Base-by-base conservation (phyloP, 2,329 filamentous ascomycete genomes). In the Dactylonectria macrodidyma region DNA sequence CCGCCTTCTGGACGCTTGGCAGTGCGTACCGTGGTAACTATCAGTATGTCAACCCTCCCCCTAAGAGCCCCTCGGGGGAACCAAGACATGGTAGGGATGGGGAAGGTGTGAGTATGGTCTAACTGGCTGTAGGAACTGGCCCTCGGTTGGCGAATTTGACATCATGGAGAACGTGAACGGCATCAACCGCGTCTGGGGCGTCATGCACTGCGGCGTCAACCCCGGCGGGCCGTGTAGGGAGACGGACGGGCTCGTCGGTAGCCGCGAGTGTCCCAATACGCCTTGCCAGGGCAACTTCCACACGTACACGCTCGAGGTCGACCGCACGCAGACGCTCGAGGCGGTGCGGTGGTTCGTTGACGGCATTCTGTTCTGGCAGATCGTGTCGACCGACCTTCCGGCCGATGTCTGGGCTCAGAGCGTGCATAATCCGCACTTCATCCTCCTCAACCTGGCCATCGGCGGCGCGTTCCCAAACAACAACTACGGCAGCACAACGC, bases 1-100 rank as follows among this genome's bases (percentile, higher is more conserved):
- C 81, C 0, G 84, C 84, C 0, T 85, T 86, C 69, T 86, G 84
- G 84, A 75, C 80, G 24, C 79, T 86, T 36, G 84, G 84, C 6
- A 67, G 76, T 9, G 73, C 68, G 2, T 84, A 80, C 74, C 80
- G 83, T 50, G 73, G 73, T 34, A 78, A 82, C 64, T 81, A 81
- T 66, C 73, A 57, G 54, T 57, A 57, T 41, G 54, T 57, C 2
- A 46, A 57, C 36, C 54, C 2, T 38, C 36, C 26, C n/a, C 34
- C 36, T 30, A 6, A 44, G 11, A 44, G 24, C 34, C 38, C 14
- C 34, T 24, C 11, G 6, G 14, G 9, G n/a, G 36, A 41, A 12
- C 5, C 36, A 11, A 41, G 36, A 41, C 36, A 12, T 41, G 14
- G 26, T 30, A 30, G 26, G 26, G 26, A 30, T 7, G 26, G 3